Conservation (phyloP, 495 filamentous ascomycete genomes). For the Wilcoxina mikolae region DNA sequence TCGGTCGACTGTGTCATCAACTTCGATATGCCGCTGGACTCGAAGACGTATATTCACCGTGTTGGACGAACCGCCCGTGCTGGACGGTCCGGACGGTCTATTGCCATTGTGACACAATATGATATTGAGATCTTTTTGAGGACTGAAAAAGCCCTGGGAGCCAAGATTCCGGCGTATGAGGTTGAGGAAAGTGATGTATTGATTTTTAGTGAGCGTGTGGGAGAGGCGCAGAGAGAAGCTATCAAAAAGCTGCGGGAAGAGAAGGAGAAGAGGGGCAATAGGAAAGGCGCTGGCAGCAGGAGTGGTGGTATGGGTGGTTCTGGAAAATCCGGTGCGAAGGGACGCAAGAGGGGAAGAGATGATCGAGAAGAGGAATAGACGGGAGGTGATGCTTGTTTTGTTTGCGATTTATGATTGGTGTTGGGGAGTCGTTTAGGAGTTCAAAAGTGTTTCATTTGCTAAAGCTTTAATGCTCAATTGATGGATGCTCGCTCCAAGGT, state of each 20-base stretch:
- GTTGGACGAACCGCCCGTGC: constrained; percentile 89
- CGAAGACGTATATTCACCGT: constrained; percentile 88
- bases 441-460: too few species aligned
- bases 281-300: constrained; percentile 32
- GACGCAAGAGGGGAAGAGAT: constrained; percentile 25
- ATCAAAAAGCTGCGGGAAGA: constrained; percentile 68
- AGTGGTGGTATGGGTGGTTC: constrained; percentile 17
- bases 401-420: too few species aligned
- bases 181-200: constrained; percentile 70
- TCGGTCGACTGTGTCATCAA: constrained; percentile 82
- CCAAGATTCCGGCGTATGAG: constrained; percentile 54
- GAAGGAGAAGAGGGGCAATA: constrained; percentile 60
- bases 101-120: constrained; percentile 77
- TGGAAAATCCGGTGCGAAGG: constrained; percentile 6
- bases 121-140: constrained; percentile 75
- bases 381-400: too few species aligned
- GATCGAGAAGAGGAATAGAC: constrained; percentile 28
- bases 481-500: too few species aligned
- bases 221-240: constrained; percentile 72
- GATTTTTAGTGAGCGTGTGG: constrained; percentile 61
- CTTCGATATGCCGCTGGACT: constrained; percentile 48
- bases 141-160: constrained; percentile 69
- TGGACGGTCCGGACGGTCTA: constrained; percentile 68
- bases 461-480: too few species aligned
- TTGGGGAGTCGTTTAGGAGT: too few species aligned